These are phyloP conservation scores for Rhamnella rubrinervis DNA, from an alignment of 331 rosid species.

Conservation along the genomic window DNA sequence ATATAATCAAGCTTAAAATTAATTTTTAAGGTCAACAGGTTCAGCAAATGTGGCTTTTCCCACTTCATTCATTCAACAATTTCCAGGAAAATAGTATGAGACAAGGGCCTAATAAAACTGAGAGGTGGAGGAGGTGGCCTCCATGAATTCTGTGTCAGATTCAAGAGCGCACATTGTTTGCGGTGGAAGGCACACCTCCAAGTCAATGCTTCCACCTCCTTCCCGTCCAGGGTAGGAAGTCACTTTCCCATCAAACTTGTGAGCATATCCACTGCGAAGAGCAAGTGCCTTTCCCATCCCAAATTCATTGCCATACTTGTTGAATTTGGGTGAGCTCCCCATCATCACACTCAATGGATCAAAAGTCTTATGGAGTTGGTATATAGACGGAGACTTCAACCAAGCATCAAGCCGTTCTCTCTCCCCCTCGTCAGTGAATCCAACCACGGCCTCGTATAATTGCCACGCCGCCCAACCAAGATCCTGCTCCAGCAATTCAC, in stretches of 20 bases:
- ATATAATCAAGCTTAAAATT: too few species aligned
- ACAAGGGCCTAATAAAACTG: not conserved
- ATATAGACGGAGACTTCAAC: conserved; percentile 32
- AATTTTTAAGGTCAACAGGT: too few species aligned
- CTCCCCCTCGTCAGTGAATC: conserved; percentile 20
- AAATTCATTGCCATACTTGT: conserved; percentile 62
- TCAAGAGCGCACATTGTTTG: conserved; percentile 41
- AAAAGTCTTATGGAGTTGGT: not conserved
- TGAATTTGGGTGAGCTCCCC: conserved; percentile 73
- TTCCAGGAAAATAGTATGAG: too few species aligned
- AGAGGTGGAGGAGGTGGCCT: conserved; percentile 16
- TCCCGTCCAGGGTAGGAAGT: conserved; percentile 43
- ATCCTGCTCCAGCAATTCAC: conserved; percentile 49
- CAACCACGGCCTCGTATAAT: conserved; percentile 41
- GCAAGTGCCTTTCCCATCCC: conserved; percentile 73
- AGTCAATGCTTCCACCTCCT: conserved; percentile 64
- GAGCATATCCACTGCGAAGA: conserved; percentile 53
- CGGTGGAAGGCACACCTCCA: conserved; percentile 58
- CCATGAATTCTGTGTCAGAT: conserved; percentile 49
- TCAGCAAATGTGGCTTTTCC: too few species aligned
- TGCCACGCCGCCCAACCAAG: conserved; percentile 79
- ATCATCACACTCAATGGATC: conserved; percentile 39
- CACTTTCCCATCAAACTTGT: conserved; percentile 57
- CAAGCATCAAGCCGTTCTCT: conserved; percentile 2
- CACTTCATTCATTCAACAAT: too few species aligned